A percentile compares a stretch with the other conserved stretches of the same genome.
phyloP scores from a whole-genome alignment of 176 grass and related monocot species.

The Aegilops sharonensis region DNA sequence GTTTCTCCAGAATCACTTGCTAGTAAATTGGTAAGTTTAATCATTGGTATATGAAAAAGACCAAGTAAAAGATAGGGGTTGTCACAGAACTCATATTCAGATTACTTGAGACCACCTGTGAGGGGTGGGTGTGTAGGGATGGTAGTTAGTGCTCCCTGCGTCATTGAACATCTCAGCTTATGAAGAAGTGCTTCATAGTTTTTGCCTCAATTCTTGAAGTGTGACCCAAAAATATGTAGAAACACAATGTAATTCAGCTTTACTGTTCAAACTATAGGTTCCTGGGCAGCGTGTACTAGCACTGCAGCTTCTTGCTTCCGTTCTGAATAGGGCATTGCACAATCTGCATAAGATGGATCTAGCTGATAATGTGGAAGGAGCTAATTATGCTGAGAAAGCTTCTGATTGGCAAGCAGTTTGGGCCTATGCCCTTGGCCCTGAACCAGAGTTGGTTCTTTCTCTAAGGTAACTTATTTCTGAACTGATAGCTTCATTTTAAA shows the following conservation, averaged over 20 bases:
- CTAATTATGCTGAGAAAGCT: slow-evolving; percentile 35
- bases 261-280: slow-evolving; percentile 57
- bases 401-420: slow-evolving; percentile 97
- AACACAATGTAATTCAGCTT: slow-evolving; percentile 32
- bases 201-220: neutral
- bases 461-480: slow-evolving; percentile 56
- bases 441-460: slow-evolving; percentile 81
- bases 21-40: neutral
- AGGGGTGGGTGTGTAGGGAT: neutral
- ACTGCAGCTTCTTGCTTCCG: slow-evolving; percentile 75
- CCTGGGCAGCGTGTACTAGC: slow-evolving; percentile 86
- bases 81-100: neutral
- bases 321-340: slow-evolving; percentile 67
- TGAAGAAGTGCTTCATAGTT: neutral
- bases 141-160: neutral
- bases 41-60: neutral
- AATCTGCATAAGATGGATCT: slow-evolving; percentile 63
- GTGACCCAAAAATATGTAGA: neutral
- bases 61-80: neutral
- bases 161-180: neutral
- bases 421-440: slow-evolving; percentile 88
- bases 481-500: neutral
- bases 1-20: neutral
- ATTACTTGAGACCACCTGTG: neutral
- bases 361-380: slow-evolving; percentile 38